phyloP scores from a whole-genome alignment of 139 green algal genomes.

The Eudorina sp. region DNA sequence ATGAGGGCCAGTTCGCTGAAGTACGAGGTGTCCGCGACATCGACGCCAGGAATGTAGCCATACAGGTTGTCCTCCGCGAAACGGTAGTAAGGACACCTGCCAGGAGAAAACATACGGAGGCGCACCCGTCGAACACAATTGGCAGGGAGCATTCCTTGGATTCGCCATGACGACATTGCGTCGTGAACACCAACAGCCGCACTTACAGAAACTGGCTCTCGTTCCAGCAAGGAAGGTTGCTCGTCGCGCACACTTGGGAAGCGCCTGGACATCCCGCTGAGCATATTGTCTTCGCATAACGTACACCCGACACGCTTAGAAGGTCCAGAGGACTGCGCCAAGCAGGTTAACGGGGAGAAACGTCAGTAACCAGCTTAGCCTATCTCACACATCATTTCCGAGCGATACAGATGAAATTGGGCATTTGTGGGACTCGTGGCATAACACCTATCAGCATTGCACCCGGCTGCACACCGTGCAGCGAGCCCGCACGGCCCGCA shows the following conservation, averaged over 20 bases:
- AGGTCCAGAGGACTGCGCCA: constrained; percentile 68
- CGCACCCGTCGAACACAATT: constrained; percentile 43
- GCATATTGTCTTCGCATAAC: constrained; percentile 75
- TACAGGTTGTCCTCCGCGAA: constrained; percentile 70
- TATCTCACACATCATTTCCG: no score
- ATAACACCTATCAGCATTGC: no score
- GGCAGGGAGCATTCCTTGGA: no score
- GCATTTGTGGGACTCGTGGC: no score
- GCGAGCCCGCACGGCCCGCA: no score
- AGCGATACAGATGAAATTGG: no score
- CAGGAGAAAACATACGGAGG: constrained; percentile 40
- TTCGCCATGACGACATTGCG: no score
- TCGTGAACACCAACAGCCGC: no score
- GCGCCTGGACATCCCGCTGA: constrained; percentile 65
- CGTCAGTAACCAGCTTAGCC: no score
- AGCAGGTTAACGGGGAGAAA: no score
- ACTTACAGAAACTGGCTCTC: constrained; percentile 33
- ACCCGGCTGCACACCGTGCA: no score
- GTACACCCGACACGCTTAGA: constrained; percentile 62
- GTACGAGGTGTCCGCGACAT: constrained; percentile 53
- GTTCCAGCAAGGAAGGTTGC: constrained; percentile 59
- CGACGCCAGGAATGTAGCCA: constrained; percentile 48
- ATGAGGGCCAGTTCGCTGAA: constrained; percentile 53
- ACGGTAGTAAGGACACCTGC: constrained; percentile 79
- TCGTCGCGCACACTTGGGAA: constrained; percentile 49